These are phyloP conservation scores for Piper longum DNA, from an alignment of 164 flowering plant genomes.

Conservation along the genomic window DNA sequence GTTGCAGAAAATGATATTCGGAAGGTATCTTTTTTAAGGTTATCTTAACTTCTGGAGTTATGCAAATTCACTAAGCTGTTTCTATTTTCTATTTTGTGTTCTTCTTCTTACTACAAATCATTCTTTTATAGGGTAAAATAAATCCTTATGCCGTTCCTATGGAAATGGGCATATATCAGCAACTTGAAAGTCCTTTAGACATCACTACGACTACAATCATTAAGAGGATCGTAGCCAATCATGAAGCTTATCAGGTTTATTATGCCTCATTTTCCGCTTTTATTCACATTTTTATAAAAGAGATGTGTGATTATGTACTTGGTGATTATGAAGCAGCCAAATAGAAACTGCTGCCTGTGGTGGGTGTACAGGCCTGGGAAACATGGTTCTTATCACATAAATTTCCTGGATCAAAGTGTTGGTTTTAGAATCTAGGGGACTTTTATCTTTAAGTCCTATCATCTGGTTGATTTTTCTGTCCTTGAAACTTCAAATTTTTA, in stretches of 20 bases:
- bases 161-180: constrained; percentile 59
- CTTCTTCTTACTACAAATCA: no score
- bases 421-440: no score
- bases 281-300: background rate
- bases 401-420: no score
- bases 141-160: constrained; percentile 76
- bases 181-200: constrained; percentile 75
- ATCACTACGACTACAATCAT: constrained; percentile 86
- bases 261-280: background rate
- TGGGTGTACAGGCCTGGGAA: no score
- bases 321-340: no score
- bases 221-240: constrained; percentile 80
- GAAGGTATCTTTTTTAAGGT: constrained; percentile 27
- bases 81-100: background rate
- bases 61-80: background rate
- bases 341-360: no score
- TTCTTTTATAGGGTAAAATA: constrained; percentile 35
- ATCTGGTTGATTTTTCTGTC: no score
- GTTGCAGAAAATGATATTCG: constrained; percentile 75
- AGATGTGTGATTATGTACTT: no score
- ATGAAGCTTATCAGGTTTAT: constrained; percentile 83
- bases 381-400: no score
- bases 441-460: no score
- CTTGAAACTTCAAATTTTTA: no score
- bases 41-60: background rate